Evolutionary conservation across 768 basidiomycete genomes (phyloP), one percentile per base, ranked within the genome.

Genomic region (Termitomyces sp.): DNA sequence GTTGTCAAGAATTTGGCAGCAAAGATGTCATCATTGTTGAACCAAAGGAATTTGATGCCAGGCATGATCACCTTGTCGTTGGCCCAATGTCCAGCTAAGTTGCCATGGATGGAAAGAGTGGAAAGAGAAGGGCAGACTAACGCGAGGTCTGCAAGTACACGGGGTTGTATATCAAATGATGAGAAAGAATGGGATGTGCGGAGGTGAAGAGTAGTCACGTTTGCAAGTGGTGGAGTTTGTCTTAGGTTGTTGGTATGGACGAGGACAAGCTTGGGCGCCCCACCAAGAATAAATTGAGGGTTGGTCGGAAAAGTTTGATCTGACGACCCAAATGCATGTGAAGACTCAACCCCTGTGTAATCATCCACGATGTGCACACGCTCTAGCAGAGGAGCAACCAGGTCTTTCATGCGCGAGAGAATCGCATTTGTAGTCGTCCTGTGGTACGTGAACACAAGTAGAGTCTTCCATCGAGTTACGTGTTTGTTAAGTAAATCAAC

Each of bases 201-300:
- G 13, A 74, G 64, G 54, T 71, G 64, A 24, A 77, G 65, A 8
- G 71, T 69, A 7, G 70, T 72, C 20, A 77, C 33, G 47, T 68
- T 73, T 3, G 62, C 54, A 12, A 75, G 58, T 14, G 62, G 63
- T 18, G 72, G 69, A 12, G 70, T 43, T 40, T 61, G 58, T 42
- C 66, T 50, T 16, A 72, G 65, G 10, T 50, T 54, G 28, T 60
- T 57, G 3, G 52, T 53, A 16, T 51, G 46, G 1, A 63, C 22
- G 12, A 54, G 22, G 20, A 18, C n/a, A 40, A 65, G 57, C 18
- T 48, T 55, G 3, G 64, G 62, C 10, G 51, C 54, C 18, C 64
- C 64, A 7, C 60, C 60, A 24, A 32, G 40, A 13, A 65, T 36
- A 38, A 65, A 48, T 24, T 22, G 40, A 32, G 58, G 58, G 9